Evolutionary conservation across 176 grass and related monocot species (phyloP), one percentile per base, ranked within the genome.

Genomic region (Bonia amplexicaulis): DNA sequence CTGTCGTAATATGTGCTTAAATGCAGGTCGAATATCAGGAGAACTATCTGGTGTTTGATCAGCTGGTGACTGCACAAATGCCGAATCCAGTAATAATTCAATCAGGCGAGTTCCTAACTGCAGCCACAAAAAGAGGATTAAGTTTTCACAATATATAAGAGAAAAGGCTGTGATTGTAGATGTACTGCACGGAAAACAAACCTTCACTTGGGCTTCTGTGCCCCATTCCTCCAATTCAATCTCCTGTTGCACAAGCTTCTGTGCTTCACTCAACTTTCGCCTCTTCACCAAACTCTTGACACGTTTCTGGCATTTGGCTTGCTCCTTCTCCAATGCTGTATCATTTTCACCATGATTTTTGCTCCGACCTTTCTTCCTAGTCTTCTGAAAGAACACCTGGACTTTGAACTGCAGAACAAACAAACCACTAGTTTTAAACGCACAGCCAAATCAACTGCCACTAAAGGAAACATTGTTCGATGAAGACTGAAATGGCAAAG

Each of bases 51-150:
- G 86, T 73, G 76, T 62, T 85, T 90, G 89, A 67, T 89, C 67
- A 27, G 88, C 85, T 40, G 91, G 89, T 83, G 91, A 73, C 84
- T 89, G 96, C 63, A 98, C 87, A 85, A 93, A 93, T 78, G 93
- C 91, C 25, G 96, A 95, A 85, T 98, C 93, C 77, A 98, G 54
- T 83, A 98, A 90, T 68, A 98, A 67, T 73, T 98, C 91, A 80
- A 98, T 89, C 70, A 98, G 85, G 73, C 91, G 89, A 80, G 85
- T 90, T 71, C 93, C 96, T 84, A 98, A 80, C 96, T 98, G 93
- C 75, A 92, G 27, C 61, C 35, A 82, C 51, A 53, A 57, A 84
- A 89, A 20, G 26, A 79, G 45, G n/a, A 61, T 62, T 65, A 87
- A 51, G 45, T 87, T 33, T 49, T 55, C 19, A 37, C 46, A 77